Conservation (phyloP, 2,329 filamentous ascomycete genomes). For the Fusarium sp. region DNA sequence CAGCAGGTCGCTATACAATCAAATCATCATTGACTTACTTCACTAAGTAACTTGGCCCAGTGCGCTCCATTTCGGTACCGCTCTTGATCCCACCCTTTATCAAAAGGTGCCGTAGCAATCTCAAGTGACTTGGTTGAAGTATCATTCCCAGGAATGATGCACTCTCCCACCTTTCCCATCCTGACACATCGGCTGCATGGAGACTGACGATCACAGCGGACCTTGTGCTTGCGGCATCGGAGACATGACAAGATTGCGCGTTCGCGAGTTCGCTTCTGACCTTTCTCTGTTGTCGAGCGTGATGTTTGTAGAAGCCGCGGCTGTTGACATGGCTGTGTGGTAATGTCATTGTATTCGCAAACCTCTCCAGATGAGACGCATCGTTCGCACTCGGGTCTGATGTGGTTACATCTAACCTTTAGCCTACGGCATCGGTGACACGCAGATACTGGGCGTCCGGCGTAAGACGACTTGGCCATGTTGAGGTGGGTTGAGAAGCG, state of each 20-base stretch:
- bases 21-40: neutral
- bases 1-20: neutral
- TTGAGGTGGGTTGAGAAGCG: neutral
- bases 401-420: neutral
- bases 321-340: neutral
- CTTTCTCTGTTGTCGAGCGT: neutral
- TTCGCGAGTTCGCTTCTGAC: neutral
- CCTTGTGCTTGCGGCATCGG: neutral
- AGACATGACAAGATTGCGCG: neutral
- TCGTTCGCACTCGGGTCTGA: neutral
- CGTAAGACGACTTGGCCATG: neutral
- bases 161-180: neutral
- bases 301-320: neutral
- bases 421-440: neutral
- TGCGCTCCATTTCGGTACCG: neutral
- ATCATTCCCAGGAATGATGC: neutral
- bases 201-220: neutral
- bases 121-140: neutral
- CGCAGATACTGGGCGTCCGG: neutral
- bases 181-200: neutral
- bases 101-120: neutral
- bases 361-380: neutral
- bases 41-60: neutral
- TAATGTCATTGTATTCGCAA: neutral
- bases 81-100: neutral